Conservation (phyloP, 1,284 basidiomycete species). For the Phaffia rhodozyma region DNA sequence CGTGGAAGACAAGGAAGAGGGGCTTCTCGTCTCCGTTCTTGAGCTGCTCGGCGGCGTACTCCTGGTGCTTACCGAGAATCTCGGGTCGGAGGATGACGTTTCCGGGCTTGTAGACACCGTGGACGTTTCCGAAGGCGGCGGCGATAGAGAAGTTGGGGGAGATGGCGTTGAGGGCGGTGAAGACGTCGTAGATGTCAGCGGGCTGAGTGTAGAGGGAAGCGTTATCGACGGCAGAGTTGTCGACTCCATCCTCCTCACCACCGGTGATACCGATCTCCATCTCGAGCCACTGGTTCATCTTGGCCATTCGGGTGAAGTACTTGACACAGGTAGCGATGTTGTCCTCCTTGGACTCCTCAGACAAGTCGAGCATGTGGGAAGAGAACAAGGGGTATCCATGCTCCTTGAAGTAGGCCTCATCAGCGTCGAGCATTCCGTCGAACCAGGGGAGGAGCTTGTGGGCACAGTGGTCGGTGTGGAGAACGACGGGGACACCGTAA, state of each 20-base stretch:
- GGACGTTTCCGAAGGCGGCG: slow-evolving; percentile 89
- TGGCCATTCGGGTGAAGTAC: slow-evolving; percentile 94
- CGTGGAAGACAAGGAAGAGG: slow-evolving; percentile 98
- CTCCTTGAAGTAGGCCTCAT: slow-evolving; percentile 84
- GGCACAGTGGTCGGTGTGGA: slow-evolving; percentile 99
- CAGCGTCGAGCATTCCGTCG: slow-evolving; percentile 94
- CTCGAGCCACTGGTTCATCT: slow-evolving; percentile 92
- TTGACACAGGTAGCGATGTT: slow-evolving; percentile 90
- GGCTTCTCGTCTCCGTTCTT: slow-evolving; percentile 56
- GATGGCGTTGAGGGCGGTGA: slow-evolving; percentile 70
- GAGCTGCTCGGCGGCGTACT: slow-evolving; percentile 58
- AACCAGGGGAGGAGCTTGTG: slow-evolving; percentile 98
- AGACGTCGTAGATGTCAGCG: slow-evolving; percentile 88
- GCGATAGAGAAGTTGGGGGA: slow-evolving; percentile 93
- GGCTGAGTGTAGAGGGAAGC: slow-evolving; percentile 92
- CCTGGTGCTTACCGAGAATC: slow-evolving; percentile 85
- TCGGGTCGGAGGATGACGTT: slow-evolving; percentile 88
- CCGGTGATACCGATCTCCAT: slow-evolving; percentile 99
- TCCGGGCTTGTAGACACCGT: slow-evolving; percentile 83
- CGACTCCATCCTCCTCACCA: slow-evolving; percentile 97
- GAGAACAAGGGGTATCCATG: slow-evolving; percentile 81
- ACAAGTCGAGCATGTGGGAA: slow-evolving; percentile 99
- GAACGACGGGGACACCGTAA: slow-evolving; percentile 88
- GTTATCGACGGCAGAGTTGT: slow-evolving; percentile 93
- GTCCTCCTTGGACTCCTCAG: slow-evolving; percentile 93